Conservation (phyloP, 1,284 basidiomycete genomes). For the Coriolopsis trogii region DNA sequence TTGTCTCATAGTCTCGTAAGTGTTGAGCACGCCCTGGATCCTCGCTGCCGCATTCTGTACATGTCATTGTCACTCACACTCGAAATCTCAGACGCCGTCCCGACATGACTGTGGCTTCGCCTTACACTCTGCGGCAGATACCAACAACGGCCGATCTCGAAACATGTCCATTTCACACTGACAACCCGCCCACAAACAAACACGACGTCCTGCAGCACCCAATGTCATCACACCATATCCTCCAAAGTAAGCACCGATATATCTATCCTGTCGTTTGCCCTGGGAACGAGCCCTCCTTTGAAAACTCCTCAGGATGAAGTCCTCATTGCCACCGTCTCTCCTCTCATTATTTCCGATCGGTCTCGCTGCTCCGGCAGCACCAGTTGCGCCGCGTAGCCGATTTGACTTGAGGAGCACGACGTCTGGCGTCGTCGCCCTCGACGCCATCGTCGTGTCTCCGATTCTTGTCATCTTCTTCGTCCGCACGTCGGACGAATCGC, state of each 20-base stretch:
- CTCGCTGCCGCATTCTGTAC: too few species aligned
- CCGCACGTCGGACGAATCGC: slow-evolving; percentile 40
- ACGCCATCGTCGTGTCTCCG: slow-evolving; percentile 49
- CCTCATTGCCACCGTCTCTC: slow-evolving; percentile 11
- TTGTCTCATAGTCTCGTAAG: too few species aligned
- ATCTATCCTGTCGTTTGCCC: slow-evolving; percentile 6
- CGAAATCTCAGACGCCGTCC: too few species aligned
- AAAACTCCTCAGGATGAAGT: slow-evolving; percentile 10
- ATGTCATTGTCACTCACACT: too few species aligned
- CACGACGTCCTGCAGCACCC: neutral
- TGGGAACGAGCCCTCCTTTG: neutral
- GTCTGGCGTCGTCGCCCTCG: slow-evolving; percentile 48
- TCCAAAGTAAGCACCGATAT: slow-evolving; percentile 1
- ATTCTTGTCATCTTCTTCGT: slow-evolving; percentile 48
- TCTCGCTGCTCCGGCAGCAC: slow-evolving; percentile 16
- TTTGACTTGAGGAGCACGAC: slow-evolving; percentile 36
- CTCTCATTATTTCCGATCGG: neutral
- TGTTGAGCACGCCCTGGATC: too few species aligned
- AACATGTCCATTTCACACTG: too few species aligned
- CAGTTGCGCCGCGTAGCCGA: slow-evolving; percentile 22
- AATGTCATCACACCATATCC: too few species aligned
- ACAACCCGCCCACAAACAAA: too few species aligned
- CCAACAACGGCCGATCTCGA: too few species aligned
- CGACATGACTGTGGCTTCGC: too few species aligned
- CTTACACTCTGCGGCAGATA: too few species aligned